A percentile compares a stretch with the other conserved stretches of the same genome.
phyloP scores from a whole-genome alignment of 1,284 basidiomycete genomes.

The Anthracocystis panici-leucophaei region DNA sequence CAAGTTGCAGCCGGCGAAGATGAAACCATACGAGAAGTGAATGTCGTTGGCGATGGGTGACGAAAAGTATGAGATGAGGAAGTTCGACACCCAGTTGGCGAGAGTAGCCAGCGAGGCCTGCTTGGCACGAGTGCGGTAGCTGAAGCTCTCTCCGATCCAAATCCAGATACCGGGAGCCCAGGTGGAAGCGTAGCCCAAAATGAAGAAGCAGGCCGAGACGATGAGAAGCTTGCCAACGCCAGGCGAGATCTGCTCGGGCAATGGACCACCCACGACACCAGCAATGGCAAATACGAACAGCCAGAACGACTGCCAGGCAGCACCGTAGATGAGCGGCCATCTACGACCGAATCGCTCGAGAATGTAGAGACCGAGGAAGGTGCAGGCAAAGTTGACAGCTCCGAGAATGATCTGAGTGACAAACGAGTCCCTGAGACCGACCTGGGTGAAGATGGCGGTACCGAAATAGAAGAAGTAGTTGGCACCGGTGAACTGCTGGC shows the following conservation, averaged over 20 bases:
- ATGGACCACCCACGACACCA: constrained; percentile 77
- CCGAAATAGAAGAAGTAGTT: constrained; percentile 71
- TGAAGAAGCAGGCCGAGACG: constrained; percentile 82
- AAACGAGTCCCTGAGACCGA: constrained; percentile 76
- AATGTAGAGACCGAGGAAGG: constrained; percentile 75
- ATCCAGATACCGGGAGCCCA: constrained; percentile 73
- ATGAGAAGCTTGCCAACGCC: constrained; percentile 77
- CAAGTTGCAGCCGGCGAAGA: constrained; percentile 75
- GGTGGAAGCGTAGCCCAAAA: constrained; percentile 81
- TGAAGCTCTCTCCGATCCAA: constrained; percentile 76
- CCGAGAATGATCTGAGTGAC: constrained; percentile 76
- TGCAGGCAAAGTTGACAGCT: constrained; percentile 75
- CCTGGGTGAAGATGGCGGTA: constrained; percentile 78
- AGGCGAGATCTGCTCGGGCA: constrained; percentile 34
- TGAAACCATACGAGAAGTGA: constrained; percentile 78
- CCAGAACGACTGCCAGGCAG: constrained; percentile 78
- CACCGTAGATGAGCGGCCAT: constrained; percentile 73
- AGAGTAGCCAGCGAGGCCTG: constrained; percentile 80
- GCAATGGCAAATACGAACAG: constrained; percentile 82
- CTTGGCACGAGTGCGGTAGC: constrained; percentile 80
- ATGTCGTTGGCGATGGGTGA: constrained; percentile 59
- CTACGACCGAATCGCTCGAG: constrained; percentile 75
- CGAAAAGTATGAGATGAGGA: constrained; percentile 79
- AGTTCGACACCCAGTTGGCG: constrained; percentile 78
- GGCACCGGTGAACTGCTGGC: constrained; percentile 81